A percentile compares a stretch with the other conserved stretches of the same genome.
Conservation (phyloP, 2,329 filamentous ascomycete species). For the Beauveria medogensis region DNA sequence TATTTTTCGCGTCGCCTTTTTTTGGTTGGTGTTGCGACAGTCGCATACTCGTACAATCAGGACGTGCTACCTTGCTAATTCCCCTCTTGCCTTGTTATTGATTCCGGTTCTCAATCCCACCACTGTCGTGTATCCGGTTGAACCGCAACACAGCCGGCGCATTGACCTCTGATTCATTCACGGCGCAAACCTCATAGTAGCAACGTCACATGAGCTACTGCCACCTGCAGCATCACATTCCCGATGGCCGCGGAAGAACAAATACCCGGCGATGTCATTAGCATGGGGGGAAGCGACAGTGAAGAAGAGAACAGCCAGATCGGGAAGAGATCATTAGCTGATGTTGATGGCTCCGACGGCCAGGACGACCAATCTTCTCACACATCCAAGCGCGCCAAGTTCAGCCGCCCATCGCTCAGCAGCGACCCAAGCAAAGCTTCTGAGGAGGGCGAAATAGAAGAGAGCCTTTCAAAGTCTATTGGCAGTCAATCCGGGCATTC, state of each 20-base stretch:
- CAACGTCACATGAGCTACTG: neutral
- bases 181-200: neutral
- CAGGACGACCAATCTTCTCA: slow-evolving; percentile 11
- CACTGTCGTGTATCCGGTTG: neutral
- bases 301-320: slow-evolving; percentile 16
- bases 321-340: slow-evolving; percentile 23
- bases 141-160: neutral
- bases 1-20: slow-evolving; percentile 1
- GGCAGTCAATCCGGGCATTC: slow-evolving; percentile 4
- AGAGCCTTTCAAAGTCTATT: slow-evolving; percentile 12
- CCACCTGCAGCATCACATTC: neutral
- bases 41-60: neutral
- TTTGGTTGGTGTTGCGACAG: neutral
- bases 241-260: slow-evolving; percentile 15
- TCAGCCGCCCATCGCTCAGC: slow-evolving; percentile 13
- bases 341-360: slow-evolving; percentile 14
- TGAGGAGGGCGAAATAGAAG: slow-evolving; percentile 28
- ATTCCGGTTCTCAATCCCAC: neutral
- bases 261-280: slow-evolving; percentile 16
- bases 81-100: no score
- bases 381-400: slow-evolving; percentile 1
- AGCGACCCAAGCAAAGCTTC: slow-evolving; percentile 16
- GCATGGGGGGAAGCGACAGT: slow-evolving; percentile 16
- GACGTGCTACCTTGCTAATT: neutral
- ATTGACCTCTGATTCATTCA: neutral